These are phyloP conservation scores for Clitopilus hobsonii DNA, from an alignment of 768 basidiomycete species.

Conservation along the genomic window DNA sequence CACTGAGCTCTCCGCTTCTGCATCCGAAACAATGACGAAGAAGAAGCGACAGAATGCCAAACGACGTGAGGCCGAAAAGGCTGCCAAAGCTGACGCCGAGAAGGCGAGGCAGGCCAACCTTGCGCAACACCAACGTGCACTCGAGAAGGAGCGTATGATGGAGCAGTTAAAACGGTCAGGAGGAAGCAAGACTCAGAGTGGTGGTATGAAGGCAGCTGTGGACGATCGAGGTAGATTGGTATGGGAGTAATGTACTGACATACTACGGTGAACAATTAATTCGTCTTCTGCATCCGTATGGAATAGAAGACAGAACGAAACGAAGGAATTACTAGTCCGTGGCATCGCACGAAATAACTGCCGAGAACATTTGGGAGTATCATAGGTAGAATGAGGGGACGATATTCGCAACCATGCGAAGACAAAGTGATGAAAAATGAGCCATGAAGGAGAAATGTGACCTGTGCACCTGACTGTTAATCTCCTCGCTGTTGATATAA, in stretches of 20 bases:
- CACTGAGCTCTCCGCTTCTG: constrained; percentile 15
- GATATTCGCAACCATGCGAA: neutral
- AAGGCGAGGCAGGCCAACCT: constrained; percentile 43
- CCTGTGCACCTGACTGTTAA: neutral
- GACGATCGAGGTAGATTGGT: constrained; percentile 54
- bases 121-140: constrained; percentile 54
- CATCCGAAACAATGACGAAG: constrained; percentile 52
- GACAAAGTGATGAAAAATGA: neutral
- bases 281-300: neutral
- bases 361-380: neutral
- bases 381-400: neutral
- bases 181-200: constrained; percentile 34
- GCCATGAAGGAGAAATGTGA: neutral
- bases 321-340: neutral
- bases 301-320: neutral
- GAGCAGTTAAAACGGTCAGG: constrained; percentile 30
- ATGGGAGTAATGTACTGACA: constrained; percentile 39
- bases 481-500: neutral
- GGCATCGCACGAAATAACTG: neutral
- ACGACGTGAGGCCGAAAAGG: constrained; percentile 53
- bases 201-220: constrained; percentile 61
- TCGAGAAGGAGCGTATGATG: constrained; percentile 49
- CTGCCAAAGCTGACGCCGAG: constrained; percentile 52
- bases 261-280: neutral
- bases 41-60: constrained; percentile 66